Base-by-base conservation (phyloP, 2,329 filamentous ascomycete species). In the Calonectria montana region DNA sequence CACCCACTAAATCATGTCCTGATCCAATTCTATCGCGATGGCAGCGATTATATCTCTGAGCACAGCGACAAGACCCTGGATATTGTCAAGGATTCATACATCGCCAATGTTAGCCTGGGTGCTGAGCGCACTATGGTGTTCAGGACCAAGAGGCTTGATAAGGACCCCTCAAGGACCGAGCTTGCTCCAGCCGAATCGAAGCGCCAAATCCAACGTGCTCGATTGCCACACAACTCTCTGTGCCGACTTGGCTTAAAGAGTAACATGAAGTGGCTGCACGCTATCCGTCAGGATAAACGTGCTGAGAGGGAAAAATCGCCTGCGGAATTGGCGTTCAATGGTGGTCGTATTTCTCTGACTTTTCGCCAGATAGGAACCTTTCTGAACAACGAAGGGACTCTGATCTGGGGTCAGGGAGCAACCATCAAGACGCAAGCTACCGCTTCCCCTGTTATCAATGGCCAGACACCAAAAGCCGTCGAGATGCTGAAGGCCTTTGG, bases 51-150 rank as follows among this genome's bases (percentile, higher is more conserved):
- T 81, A 99, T 99, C 73, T 97, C 94, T 0, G 97, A 99, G 81
- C 97, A 99, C 80, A 97, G 95, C 45, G 97, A 99, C 82, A 99
- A 99, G 84, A 98, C 96, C 0, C 87, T 99, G 27, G 97, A 99
- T 81, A 97, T 99, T 69, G 92, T 91, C 15, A 91, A 89, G 29
- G 91, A 88, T 5, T 97, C 94, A 27, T 96, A 89, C 71, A 97
- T 99, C 76, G 95, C 96, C 75, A 99, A 98, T 80, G 91, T 98
- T 62, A 98, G 95, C 75, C 89, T 98, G n/a, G 97, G 97, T 1
- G 96, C 96, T 0, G 92, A 97, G 83, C 89, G 97, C 65, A 96
- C 92, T 2, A 98, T 98, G 96, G 89, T 94, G 0, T 90, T 99
- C 41, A 91, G 97, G 64, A 96, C 93, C 13, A 98, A 97, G 84